A percentile compares a stretch with the other conserved stretches of the same genome.
These are phyloP conservation scores for Salvia hispanica DNA, from an alignment of 257 asterid species.

Conservation along the genomic window DNA sequence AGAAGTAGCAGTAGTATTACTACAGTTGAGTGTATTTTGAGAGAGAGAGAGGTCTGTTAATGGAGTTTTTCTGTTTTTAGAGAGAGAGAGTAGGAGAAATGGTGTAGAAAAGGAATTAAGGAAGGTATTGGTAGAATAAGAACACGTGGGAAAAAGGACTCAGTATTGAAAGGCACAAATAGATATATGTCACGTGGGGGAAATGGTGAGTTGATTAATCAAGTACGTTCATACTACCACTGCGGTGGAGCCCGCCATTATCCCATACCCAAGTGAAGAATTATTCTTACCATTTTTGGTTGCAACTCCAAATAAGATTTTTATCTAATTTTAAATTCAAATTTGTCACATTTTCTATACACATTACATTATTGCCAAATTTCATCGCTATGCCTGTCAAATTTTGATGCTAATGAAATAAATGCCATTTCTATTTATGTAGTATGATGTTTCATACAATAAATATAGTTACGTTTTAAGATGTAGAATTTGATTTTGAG, in stretches of 20 bases:
- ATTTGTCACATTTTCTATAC: no score
- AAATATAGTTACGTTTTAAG: no score
- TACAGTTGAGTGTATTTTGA: background rate
- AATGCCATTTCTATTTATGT: no score
- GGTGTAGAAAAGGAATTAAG: constrained; percentile 6
- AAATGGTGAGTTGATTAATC: constrained; percentile 21
- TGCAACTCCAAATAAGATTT: no score
- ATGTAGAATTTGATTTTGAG: no score
- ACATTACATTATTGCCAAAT: no score
- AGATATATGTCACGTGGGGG: constrained; percentile 38
- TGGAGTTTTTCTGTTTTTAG: constrained; percentile 8
- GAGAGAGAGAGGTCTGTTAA: constrained; percentile 8
- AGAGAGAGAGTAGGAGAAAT: background rate
- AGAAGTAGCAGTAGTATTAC: background rate
- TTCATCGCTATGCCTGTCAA: no score
- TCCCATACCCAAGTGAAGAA: background rate
- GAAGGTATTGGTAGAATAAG: constrained; percentile 26
- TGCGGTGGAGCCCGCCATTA: constrained; percentile 30
- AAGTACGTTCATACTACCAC: constrained; percentile 1
- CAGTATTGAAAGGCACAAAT: background rate
- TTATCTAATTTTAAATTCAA: no score
- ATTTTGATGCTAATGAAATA: no score
- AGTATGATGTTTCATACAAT: no score
- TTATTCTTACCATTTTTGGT: background rate
- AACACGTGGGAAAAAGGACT: constrained; percentile 43